Base-by-base conservation (phyloP, 225 moss, liverwort and hornwort species). In the Polytrichum commune region DNA sequence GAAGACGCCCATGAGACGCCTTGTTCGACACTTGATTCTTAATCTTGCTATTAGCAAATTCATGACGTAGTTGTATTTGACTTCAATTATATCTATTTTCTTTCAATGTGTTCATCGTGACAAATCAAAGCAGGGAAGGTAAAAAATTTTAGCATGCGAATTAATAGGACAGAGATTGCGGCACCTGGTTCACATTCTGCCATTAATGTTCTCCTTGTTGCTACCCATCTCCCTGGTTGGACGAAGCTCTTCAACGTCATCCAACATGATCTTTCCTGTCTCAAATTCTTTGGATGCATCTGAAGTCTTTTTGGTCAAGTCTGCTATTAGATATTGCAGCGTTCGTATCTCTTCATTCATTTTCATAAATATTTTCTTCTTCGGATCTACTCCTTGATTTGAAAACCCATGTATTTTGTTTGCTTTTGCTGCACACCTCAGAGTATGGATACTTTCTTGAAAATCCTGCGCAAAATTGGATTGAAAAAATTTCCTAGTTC, bases 371-470 rank as follows among this genome's bases (percentile, higher is more conserved):
- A 85, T 72, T 70, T 88, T 82, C 65, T 82, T 90, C 80, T 83
- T 91, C 28, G 56, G 62, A 57, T 76, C 73, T 13, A 70, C 74
- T 64, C 80, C 77, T 26, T 80, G 73, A 55, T 38, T 76, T 29
- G 76, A 20, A 24, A 81, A 54, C 60, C 75, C 78, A 68, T 77
- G 85, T 53, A 93, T 90, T 18, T 83, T 83, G 69, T 80, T 86
- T 19, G 90, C 90, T 83, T 86, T 90, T 22, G 86, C 80, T 10
- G 93, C 91, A 28, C 86, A 88, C 71, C 87, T 70, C 32, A 91
- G 77, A 28, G 90, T 90, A 73, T 88, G 88, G 24, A 93, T 80
- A 63, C 93, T 91, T 80, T 93, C 93, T 79, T 90, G 88, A 55
- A 93, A 90, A 66, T 93, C 93, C 93, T 93, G 88, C 75, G 53